These are phyloP conservation scores for Hyphodiscus hymeniophilus DNA, from an alignment of 495 filamentous ascomycete genomes.

Conservation along the genomic window DNA sequence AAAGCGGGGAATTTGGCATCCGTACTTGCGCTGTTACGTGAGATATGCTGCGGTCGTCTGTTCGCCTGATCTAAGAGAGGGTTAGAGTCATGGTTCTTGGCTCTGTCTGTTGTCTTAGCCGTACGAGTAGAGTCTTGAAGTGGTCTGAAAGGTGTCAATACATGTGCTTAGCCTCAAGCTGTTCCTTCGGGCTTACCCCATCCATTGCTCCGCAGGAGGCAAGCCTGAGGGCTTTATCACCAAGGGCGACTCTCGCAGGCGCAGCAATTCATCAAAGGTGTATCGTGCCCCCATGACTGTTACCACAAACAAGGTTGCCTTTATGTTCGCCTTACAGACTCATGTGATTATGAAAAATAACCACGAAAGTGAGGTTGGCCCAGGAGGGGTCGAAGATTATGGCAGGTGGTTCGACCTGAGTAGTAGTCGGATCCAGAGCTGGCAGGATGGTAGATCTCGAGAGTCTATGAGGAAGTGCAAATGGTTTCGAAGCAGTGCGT, in stretches of 20 bases:
- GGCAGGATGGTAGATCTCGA: not conserved
- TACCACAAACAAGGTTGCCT: slow-evolving; percentile 4
- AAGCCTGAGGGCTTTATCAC: slow-evolving; percentile 72
- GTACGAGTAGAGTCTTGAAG: slow-evolving; percentile 22
- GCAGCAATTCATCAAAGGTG: slow-evolving; percentile 66
- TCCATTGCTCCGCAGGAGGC: slow-evolving; percentile 93
- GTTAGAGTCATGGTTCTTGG: slow-evolving; percentile 32
- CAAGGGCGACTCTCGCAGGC: slow-evolving; percentile 74
- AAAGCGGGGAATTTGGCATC: slow-evolving; percentile 46
- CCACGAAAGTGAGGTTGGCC: not conserved
- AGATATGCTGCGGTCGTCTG: slow-evolving; percentile 40
- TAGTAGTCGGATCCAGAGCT: not conserved
- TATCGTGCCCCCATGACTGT: slow-evolving; percentile 54
- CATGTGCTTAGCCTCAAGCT: slow-evolving; percentile 12
- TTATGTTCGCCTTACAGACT: slow-evolving; percentile 1
- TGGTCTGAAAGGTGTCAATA: slow-evolving; percentile 18
- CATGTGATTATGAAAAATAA: slow-evolving; percentile 3
- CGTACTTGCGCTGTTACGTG: slow-evolving; percentile 47
- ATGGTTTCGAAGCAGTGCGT: not conserved
- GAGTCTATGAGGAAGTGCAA: not conserved
- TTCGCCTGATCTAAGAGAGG: slow-evolving; percentile 36
- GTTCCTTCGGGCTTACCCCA: slow-evolving; percentile 64
- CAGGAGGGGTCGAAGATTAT: not conserved
- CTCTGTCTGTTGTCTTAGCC: slow-evolving; percentile 28
- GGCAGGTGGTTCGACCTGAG: not conserved